Evolutionary conservation across 2,329 filamentous ascomycete species (phyloP).

Genomic region (Coniochaeta ligniaria): DNA sequence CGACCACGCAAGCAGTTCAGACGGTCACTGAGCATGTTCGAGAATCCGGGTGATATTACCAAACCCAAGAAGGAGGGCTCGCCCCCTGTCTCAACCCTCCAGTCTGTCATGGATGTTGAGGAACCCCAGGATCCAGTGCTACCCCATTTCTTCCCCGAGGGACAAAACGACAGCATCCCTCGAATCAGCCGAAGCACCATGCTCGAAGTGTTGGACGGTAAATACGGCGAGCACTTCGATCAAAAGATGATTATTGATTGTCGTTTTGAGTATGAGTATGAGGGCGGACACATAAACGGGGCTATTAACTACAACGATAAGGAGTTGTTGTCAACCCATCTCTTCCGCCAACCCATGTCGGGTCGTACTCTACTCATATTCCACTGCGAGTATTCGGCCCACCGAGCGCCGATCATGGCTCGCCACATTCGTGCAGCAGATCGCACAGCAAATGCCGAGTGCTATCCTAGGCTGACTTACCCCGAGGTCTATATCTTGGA

Average conservation of each 20-base stretch:
- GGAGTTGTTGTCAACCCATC: slow-evolving; percentile 69
- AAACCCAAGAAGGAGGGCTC: slow-evolving; percentile 63
- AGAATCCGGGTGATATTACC: slow-evolving; percentile 81
- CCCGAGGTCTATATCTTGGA: slow-evolving; percentile 97
- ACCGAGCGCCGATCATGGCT: slow-evolving; percentile 93
- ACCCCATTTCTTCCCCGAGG: slow-evolving; percentile 77
- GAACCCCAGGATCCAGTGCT: slow-evolving; percentile 63
- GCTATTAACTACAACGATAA: slow-evolving; percentile 98
- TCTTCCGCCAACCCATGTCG: slow-evolving; percentile 63
- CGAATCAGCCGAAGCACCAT: slow-evolving; percentile 79
- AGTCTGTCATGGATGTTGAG: slow-evolving; percentile 79
- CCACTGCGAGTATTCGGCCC: slow-evolving; percentile 97
- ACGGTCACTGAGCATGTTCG: slow-evolving; percentile 96
- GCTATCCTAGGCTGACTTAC: slow-evolving; percentile 85
- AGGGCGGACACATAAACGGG: slow-evolving; percentile 88
- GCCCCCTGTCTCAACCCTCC: slow-evolving; percentile 47
- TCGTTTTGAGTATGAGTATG: slow-evolving; percentile 97
- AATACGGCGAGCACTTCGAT: slow-evolving; percentile 68
- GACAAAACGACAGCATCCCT: slow-evolving; percentile 78
- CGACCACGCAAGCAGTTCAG: slow-evolving; percentile 84
- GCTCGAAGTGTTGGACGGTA: slow-evolving; percentile 79
- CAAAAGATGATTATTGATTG: slow-evolving; percentile 89
- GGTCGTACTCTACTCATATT: slow-evolving; percentile 79
- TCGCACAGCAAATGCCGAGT: slow-evolving; percentile 74
- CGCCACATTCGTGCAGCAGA: slow-evolving; percentile 88